These are phyloP conservation scores for Karstenula rhodostoma DNA, from an alignment of 2,329 filamentous ascomycete genomes.

Conservation along the genomic window DNA sequence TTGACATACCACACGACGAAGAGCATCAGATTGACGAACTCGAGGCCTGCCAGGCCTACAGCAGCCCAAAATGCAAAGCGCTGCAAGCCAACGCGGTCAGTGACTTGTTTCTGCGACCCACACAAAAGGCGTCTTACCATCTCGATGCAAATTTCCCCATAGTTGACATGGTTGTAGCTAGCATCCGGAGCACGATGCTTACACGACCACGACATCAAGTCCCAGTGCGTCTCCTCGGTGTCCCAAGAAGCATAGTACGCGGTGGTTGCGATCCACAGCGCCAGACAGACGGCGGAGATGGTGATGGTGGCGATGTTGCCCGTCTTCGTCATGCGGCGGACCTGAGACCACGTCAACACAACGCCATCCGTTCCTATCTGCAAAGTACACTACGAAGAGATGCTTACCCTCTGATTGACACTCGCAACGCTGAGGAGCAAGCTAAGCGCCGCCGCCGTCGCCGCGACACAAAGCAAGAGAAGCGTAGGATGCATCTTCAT, in stretches of 20 bases:
- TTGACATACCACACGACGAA: constrained; percentile 27
- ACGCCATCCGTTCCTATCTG: no score
- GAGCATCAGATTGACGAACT: constrained; percentile 25
- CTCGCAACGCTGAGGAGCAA: constrained; percentile 26
- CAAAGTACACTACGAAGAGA: no score
- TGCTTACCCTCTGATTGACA: constrained; percentile 24
- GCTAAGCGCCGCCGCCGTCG: constrained; percentile 22
- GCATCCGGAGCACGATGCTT: constrained; percentile 19
- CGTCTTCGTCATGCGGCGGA: constrained; percentile 29
- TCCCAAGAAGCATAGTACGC: constrained; percentile 33
- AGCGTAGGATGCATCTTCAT: constrained; percentile 28
- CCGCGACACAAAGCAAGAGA: constrained; percentile 22
- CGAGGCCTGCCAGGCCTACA: constrained; percentile 25
- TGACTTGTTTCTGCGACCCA: not conserved
- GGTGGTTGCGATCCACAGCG: constrained; percentile 26
- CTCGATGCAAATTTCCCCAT: constrained; percentile 23
- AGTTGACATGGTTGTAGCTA: constrained; percentile 26
- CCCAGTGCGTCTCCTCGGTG: constrained; percentile 29
- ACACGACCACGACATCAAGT: constrained; percentile 33
- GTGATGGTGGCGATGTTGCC: constrained; percentile 28
- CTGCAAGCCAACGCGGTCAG: constrained; percentile 5
- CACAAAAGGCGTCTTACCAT: constrained; percentile 22
- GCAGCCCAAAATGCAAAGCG: constrained; percentile 30
- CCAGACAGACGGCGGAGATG: constrained; percentile 24
- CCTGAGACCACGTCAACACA: constrained; percentile 9